Conservation (phyloP, 228 moss, liverwort and hornwort species). For the Sphagnum fallax region DNA sequence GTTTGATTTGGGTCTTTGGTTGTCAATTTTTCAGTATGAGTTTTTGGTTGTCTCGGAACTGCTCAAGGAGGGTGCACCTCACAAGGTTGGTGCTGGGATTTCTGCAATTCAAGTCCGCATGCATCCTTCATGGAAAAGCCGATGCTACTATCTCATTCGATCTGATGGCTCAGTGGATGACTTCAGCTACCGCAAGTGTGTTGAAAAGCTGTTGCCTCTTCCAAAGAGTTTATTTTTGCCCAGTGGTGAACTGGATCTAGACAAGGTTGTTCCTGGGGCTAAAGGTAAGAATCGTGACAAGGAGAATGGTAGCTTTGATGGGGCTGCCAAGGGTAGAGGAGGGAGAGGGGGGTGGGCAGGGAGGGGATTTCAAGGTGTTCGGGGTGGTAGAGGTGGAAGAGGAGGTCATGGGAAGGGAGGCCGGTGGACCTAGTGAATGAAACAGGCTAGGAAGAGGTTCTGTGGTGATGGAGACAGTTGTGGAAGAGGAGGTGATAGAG, state of each 20-base stretch:
- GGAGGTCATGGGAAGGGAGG: constrained; percentile 42
- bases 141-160: constrained; percentile 73
- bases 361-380: constrained; percentile 37
- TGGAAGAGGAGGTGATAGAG: too few relatives aligned
- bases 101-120: constrained; percentile 67
- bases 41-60: constrained; percentile 73
- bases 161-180: constrained; percentile 76
- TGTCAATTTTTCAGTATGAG: constrained; percentile 55
- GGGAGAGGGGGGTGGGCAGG: constrained; percentile 17
- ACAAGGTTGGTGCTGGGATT: constrained; percentile 69
- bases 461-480: too few relatives aligned
- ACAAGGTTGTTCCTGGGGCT: constrained; percentile 59
- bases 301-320: constrained; percentile 43
- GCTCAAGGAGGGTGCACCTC: constrained; percentile 62
- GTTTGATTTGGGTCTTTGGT: background rate
- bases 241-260: constrained; percentile 67
- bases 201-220: constrained; percentile 81
- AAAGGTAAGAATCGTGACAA: constrained; percentile 42
- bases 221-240: constrained; percentile 54
- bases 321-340: constrained; percentile 22
- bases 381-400: constrained; percentile 34
- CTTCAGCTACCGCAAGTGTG: constrained; percentile 93
- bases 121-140: constrained; percentile 75
- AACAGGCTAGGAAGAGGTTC: too few relatives aligned
- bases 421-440: constrained; percentile 10